phyloP scores from a whole-genome alignment of 192 early-diverging fungal genomes.

The Umbelopsis sp. region DNA sequence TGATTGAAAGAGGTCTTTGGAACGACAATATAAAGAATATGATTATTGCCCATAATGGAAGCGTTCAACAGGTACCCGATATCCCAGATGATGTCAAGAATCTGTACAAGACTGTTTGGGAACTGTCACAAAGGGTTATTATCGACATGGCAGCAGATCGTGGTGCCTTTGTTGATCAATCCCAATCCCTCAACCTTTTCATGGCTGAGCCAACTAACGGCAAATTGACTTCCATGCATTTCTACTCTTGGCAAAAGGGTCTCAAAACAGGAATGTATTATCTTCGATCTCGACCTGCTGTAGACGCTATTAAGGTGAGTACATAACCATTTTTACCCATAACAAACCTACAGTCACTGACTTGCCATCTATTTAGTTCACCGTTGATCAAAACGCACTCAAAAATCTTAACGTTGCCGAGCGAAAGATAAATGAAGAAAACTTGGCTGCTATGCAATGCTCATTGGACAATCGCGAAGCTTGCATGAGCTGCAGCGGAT shows the following conservation, averaged over 20 bases:
- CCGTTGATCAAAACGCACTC: conserved; percentile 79
- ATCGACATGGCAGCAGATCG: conserved; percentile 96
- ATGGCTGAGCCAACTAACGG: conserved; percentile 86
- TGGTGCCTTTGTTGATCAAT: conserved; percentile 95
- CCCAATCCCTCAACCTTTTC: conserved; percentile 94
- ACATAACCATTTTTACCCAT: neutral
- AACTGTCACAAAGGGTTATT: conserved; percentile 86
- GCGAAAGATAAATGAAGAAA: conserved; percentile 34
- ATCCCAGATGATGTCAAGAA: conserved; percentile 81
- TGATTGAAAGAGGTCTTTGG: conserved; percentile 91
- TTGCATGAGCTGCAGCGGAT: conserved; percentile 88
- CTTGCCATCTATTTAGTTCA: conserved; percentile 57
- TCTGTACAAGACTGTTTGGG: conserved; percentile 97
- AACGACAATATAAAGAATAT: conserved; percentile 92
- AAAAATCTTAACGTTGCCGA: conserved; percentile 40
- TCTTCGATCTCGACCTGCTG: conserved; percentile 87
- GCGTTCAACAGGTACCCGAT: conserved; percentile 72
- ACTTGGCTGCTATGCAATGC: conserved; percentile 27
- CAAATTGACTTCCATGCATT: conserved; percentile 97
- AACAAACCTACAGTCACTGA: neutral
- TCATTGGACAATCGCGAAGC: conserved; percentile 87
- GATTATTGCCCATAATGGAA: conserved; percentile 92
- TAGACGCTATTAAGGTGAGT: conserved; percentile 83
- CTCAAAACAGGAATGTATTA: conserved; percentile 99
- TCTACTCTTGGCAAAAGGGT: conserved; percentile 95